Evolutionary conservation across 2,329 filamentous ascomycete species (phyloP), one percentile per base, ranked within the genome.

Genomic region (Fusarium nisikadoi): DNA sequence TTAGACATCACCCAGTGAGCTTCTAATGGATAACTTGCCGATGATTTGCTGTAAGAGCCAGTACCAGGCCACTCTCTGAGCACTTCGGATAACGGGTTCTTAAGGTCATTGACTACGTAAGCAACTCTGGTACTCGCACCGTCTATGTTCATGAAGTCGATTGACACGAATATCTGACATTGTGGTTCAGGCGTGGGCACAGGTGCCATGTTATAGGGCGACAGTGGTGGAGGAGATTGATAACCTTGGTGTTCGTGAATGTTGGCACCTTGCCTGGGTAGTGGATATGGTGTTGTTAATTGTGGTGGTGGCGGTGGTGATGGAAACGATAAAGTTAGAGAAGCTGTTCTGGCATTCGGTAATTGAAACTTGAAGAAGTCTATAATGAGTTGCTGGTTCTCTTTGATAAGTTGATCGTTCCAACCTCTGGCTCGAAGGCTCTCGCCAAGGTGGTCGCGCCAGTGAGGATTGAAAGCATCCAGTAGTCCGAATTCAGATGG

Each of bases 121-220:
- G 46, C 46, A 5, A 49, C 46, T 0, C 0, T 49, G 20, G 46
- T 49, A 1, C 14, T 31, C 2, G 20, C 27, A 9, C 20, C 1
- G 0, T 23, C 46, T 19, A 49, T 23, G 3, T 23, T 49, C 20
- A 49, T 49, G 46, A 49, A 49, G 20, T 49, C 20, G 27, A 49
- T 49, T 17, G 46, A 13, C 5, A 49, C 46, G 9, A 49, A 49
- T 1, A 49, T 13, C 14, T 49, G 27, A 49, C 0, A 33, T 19
- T 2, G 5, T 3, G 46, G 14, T 0, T 49, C 29, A 5, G 14
- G 27, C 10, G 5, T 13, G 20, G 29, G 3, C 27, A 17, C 5
- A 49, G 27, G 20, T 13, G 20, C 11, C 8, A 5, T 31, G 10
- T 6, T 7, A 23, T 49, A 31, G 2, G 10, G 46, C 3, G 10